Evolutionary conservation across 1,139 yeast genomes (phyloP).

Genomic region (Kurtzmaniella natalensis): DNA sequence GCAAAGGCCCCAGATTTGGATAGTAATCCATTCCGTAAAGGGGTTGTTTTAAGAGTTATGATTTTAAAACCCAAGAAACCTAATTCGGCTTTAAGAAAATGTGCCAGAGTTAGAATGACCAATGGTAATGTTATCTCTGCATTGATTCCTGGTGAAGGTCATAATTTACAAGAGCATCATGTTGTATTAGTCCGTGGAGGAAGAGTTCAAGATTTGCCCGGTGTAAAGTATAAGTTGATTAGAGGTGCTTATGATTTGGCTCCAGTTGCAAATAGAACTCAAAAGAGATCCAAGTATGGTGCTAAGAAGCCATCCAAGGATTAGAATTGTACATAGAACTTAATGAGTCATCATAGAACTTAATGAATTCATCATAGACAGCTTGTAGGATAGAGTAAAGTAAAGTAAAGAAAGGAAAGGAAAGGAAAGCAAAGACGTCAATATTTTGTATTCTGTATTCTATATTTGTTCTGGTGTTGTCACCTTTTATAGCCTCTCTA

Average conservation of each 20-base stretch:
- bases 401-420: too few species aligned
- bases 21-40: slow-evolving; percentile 80
- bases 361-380: too few species aligned
- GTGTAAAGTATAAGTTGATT: slow-evolving; percentile 91
- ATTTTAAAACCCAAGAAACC: slow-evolving; percentile 96
- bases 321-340: slow-evolving; percentile 8
- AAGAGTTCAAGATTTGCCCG: slow-evolving; percentile 96
- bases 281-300: slow-evolving; percentile 91
- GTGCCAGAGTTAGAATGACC: slow-evolving; percentile 88
- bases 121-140: slow-evolving; percentile 90
- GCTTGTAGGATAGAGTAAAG: too few species aligned
- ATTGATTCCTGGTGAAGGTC: slow-evolving; percentile 98
- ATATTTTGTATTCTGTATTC: too few species aligned
- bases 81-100: slow-evolving; percentile 96
- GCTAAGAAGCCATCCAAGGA: slow-evolving; percentile 67
- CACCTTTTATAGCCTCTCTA: too few species aligned
- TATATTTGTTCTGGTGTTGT: too few species aligned
- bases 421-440: too few species aligned
- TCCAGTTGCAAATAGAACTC: slow-evolving; percentile 89
- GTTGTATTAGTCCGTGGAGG: slow-evolving; percentile 97
- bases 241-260: slow-evolving; percentile 93
- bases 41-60: slow-evolving; percentile 93
- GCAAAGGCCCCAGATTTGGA: slow-evolving; percentile 79
- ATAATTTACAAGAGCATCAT: slow-evolving; percentile 96
- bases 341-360: too few species aligned